A percentile compares a stretch with the other conserved stretches of the same genome.
Evolutionary conservation across 345 rosid species (phyloP).

Genomic region (Heritiera littoralis): DNA sequence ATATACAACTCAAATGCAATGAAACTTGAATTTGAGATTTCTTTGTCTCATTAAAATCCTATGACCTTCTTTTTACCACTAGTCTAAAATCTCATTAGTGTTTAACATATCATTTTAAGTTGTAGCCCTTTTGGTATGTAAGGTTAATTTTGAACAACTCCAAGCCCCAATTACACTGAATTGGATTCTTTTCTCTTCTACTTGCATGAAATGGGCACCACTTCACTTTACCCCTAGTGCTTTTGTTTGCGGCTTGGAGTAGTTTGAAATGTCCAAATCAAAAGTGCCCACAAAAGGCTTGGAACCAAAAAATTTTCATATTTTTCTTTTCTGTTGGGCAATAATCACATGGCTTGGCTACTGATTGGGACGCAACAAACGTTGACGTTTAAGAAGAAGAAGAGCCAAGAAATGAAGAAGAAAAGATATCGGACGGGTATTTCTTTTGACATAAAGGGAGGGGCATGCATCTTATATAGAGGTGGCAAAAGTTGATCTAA

Average conservation of each 20-base stretch:
- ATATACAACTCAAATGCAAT: too few relatives aligned
- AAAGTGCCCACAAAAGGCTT: background rate
- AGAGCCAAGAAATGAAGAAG: background rate
- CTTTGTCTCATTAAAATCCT: too few relatives aligned
- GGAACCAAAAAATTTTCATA: background rate
- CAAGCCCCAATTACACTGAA: too few relatives aligned
- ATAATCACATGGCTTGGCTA: background rate
- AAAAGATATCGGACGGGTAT: background rate
- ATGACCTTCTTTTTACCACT: too few relatives aligned
- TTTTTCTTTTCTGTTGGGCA: background rate
- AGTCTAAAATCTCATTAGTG: too few relatives aligned
- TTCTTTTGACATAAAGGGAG: background rate
- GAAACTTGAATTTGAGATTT: too few relatives aligned
- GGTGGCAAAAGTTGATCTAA: too few relatives aligned
- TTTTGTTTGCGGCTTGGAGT: constrained; percentile 1
- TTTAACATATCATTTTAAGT: background rate
- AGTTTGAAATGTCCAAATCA: constrained; percentile 21
- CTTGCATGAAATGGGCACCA: background rate
- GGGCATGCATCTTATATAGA: too few relatives aligned
- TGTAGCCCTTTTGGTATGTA: background rate
- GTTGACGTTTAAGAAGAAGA: background rate
- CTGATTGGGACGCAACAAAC: background rate
- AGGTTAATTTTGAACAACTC: too few relatives aligned
- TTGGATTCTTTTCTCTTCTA: background rate
- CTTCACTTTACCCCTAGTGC: background rate